Base-by-base conservation (phyloP, 2,329 filamentous ascomycete genomes). In the Fusarium sublunatum region DNA sequence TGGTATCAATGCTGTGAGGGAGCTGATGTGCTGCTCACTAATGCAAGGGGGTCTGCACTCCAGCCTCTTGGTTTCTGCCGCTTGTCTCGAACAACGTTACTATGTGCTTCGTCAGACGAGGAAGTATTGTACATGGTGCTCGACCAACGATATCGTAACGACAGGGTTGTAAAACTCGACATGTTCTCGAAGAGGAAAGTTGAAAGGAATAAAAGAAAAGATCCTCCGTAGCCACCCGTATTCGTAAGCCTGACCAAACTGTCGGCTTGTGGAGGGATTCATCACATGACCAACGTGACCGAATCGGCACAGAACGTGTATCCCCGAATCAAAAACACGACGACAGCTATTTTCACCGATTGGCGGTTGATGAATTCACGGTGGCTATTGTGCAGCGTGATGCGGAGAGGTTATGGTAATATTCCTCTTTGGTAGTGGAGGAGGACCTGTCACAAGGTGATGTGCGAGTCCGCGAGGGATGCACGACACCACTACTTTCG, bases 361-460 rank as follows among this genome's bases (percentile, higher is more conserved):
- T 65, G 61, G 61, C 31, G 47, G 47, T 9, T 49, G 13, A 40
- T 10, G 19, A 50, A 40, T 65, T 65, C 57, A 65, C 61, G 61
- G 61, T 61, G 52, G 42, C 48, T 31, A 61, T 50, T 40, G 40
- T 45, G 61, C 45, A 51, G 44, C 36, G 65, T 62, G 53, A 55
- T 60, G 53, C 55, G 58, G 45, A 62, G 54, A 61, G 61, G 47
- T 29, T 44, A 45, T 43, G 55, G 54, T 64, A 38, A 52, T 64
- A 25, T 40, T 49, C 46, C 46, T 54, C 44, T 35, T 26, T 31
- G 35, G 48, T 38, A 19, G 19, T 19, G 19, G 19, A 55, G 48
- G 48, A 51, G 49, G 45, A 56, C 53, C 65, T 60, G 60, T 70
- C 67, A 70, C 67, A 61, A 67, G 63, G 67, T 43, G 56, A 46